Percentiles rank a stretch among this genome's conserved stretches.
These are phyloP conservation scores for Colletotrichum echinochloae DNA, from an alignment of 2,329 filamentous ascomycete genomes.

Conservation along the genomic window DNA sequence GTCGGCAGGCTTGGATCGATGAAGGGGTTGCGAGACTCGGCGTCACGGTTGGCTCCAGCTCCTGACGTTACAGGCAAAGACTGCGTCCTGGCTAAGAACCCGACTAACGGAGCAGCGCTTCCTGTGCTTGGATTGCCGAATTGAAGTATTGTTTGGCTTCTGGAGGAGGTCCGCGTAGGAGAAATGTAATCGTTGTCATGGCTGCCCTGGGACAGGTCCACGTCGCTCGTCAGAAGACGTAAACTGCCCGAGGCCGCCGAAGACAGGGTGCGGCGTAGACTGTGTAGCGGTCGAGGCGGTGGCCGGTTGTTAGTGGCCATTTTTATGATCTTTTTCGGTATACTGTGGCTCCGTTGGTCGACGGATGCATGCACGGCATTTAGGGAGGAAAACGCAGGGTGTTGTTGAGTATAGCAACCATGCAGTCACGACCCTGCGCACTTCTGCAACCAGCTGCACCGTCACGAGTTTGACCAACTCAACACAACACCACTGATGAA, in stretches of 20 bases:
- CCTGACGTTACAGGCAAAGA: conserved; percentile 10
- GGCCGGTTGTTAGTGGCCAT: not conserved
- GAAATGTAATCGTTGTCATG: conserved; percentile 6
- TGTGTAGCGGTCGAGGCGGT: not conserved
- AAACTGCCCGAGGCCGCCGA: conserved; percentile 10
- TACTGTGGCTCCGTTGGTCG: not conserved
- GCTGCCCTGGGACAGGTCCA: not conserved
- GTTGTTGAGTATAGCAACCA: not conserved
- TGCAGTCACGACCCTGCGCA: not conserved
- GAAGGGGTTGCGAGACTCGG: conserved; percentile 10
- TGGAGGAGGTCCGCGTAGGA: conserved; percentile 2
- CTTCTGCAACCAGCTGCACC: not conserved
- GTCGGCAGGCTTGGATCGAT: not conserved
- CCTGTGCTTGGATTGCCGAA: not conserved
- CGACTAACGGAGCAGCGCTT: not conserved
- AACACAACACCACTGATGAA: not conserved
- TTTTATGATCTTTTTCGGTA: not conserved
- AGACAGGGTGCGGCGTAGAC: conserved; percentile 11
- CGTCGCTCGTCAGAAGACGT: conserved; percentile 21
- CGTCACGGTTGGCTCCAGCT: not conserved
- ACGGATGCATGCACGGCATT: not conserved
- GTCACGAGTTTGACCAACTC: not conserved
- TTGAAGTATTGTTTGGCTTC: not conserved
- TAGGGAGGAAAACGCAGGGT: too few relatives aligned
- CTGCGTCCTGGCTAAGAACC: not conserved